Evolutionary conservation across 805 yeast genomes (phyloP), one percentile per base, ranked within the genome.

Genomic region (Candida odintsovae): DNA sequence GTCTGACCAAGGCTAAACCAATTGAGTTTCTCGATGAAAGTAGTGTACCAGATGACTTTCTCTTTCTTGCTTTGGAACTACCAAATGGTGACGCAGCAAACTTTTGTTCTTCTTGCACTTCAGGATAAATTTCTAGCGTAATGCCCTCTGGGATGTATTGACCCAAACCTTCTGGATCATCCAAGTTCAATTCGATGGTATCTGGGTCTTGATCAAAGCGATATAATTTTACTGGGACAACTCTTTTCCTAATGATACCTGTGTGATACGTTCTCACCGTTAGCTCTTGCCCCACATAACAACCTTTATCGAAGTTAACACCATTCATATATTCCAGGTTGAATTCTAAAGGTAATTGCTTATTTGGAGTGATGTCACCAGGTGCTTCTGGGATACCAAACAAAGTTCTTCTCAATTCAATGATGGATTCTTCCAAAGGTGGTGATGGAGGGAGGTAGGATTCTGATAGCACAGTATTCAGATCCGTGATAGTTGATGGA

Each of bases 231-330:
- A 83, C 80, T 0, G 98, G 97, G 41, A 87, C 78, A 3, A 89
- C 69, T 46, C 98, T 71, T 57, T 90, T 90, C 26, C 95, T 73
- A n/a, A 90, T 77, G 2, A 82, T 77, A 3, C 97, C 96, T 28
- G 84, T 81, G 50, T 86, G 87, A 58, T 76, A 83, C 0, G 97
- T 84, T 56, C 99, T 76, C 16, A 90, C 89, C 0, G 97, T 90
- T 43, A 94, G 71, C 62, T 94, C 99, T 65, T 94, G 99, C 1
- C 99, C 99, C 15, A 89, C 83, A 57, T 94, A 94, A 62, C 99
- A 94, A 2, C 99, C 99, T 64, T 94, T 94, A 52, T 89, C 83
- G 43, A 83, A 78, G 45, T 92, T 88, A 13, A 94, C 64, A n/a
- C 68, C 95, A 53, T 86, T 83, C 67, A 80, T 78, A 56, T 76